A percentile compares a stretch with the other conserved stretches of the same genome.
Evolutionary conservation across 148 eudicot genomes (phyloP).

Genomic region (Tetragonia tetragonoides): DNA sequence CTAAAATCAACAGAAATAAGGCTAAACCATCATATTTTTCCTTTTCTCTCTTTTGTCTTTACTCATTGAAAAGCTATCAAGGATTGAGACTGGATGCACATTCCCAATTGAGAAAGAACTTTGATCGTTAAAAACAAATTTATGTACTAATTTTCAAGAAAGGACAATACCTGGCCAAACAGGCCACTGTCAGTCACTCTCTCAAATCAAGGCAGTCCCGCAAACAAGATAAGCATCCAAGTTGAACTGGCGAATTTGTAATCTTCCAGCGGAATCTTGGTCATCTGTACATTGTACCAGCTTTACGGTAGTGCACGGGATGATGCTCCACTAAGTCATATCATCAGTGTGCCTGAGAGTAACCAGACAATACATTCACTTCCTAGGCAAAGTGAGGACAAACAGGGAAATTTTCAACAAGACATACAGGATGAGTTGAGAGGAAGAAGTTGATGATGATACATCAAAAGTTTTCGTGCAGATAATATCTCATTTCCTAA

Average conservation of each 20-base stretch:
- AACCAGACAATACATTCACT: slow-evolving; percentile 24
- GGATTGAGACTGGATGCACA: slow-evolving; percentile 23
- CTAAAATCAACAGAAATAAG: slow-evolving; percentile 11
- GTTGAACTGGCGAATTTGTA: slow-evolving; percentile 22
- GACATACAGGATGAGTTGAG: too few relatives aligned
- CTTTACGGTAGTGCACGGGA: slow-evolving; percentile 28
- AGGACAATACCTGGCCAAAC: slow-evolving; percentile 19
- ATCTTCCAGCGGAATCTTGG: slow-evolving; percentile 21
- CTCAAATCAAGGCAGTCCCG: slow-evolving; percentile 15
- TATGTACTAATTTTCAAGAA: slow-evolving; percentile 4
- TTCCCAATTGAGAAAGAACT: slow-evolving; percentile 17
- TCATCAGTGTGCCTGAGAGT: slow-evolving; percentile 20
- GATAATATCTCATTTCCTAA: too few relatives aligned
- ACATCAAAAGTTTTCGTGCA: too few relatives aligned
- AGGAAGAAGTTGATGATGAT: too few relatives aligned
- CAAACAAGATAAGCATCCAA: slow-evolving; percentile 31
- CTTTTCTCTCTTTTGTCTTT: slow-evolving; percentile 14
- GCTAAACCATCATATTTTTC: slow-evolving; percentile 19
- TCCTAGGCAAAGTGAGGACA: neutral
- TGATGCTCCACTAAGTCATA: slow-evolving; percentile 26
- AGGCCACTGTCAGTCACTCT: slow-evolving; percentile 27
- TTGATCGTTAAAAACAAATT: slow-evolving; percentile 13
- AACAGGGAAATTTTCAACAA: too few relatives aligned
- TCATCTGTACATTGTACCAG: slow-evolving; percentile 14
- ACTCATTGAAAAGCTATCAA: slow-evolving; percentile 19